These are phyloP conservation scores for Hygrocybe coccinea DNA, from an alignment of 768 basidiomycete species.

Conservation along the genomic window DNA sequence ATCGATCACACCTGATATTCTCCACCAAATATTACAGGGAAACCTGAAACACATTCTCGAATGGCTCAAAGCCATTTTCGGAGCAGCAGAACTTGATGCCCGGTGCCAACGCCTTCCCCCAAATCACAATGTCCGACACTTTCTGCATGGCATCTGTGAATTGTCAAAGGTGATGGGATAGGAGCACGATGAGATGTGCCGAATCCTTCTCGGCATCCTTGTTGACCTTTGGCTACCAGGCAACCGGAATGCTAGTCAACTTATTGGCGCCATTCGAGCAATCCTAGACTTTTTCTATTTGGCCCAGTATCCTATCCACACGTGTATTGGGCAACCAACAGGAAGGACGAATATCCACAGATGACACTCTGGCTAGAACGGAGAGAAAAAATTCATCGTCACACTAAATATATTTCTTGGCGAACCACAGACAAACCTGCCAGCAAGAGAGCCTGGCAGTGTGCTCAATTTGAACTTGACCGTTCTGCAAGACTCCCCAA, in stretches of 20 bases:
- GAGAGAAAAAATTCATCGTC: constrained; percentile 30
- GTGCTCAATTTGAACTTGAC: background rate
- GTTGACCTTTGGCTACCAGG: constrained; percentile 15
- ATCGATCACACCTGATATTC: constrained; percentile 41
- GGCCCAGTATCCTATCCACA: constrained; percentile 24
- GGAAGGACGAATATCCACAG: constrained; percentile 29
- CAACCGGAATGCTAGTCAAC: background rate
- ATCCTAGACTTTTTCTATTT: constrained; percentile 35
- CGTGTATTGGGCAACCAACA: constrained; percentile 21
- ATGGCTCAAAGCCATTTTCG: constrained; percentile 29
- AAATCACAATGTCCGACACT: constrained; percentile 28
- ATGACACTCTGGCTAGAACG: constrained; percentile 38
- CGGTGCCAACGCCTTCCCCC: constrained; percentile 30
- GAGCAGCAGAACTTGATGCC: constrained; percentile 33
- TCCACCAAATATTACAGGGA: constrained; percentile 49
- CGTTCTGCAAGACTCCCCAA: constrained; percentile 7
- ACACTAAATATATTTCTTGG: constrained; percentile 27
- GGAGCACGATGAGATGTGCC: constrained; percentile 33
- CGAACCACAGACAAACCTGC: background rate
- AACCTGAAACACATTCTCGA: constrained; percentile 39
- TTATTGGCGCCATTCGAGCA: constrained; percentile 19
- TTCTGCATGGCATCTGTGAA: constrained; percentile 34
- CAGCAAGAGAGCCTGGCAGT: background rate
- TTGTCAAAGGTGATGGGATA: constrained; percentile 37
- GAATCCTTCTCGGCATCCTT: constrained; percentile 22